A percentile compares a stretch with the other conserved stretches of the same genome.
phyloP scores from a whole-genome alignment of 495 filamentous ascomycete genomes.

The Aspergillus ellipticus region DNA sequence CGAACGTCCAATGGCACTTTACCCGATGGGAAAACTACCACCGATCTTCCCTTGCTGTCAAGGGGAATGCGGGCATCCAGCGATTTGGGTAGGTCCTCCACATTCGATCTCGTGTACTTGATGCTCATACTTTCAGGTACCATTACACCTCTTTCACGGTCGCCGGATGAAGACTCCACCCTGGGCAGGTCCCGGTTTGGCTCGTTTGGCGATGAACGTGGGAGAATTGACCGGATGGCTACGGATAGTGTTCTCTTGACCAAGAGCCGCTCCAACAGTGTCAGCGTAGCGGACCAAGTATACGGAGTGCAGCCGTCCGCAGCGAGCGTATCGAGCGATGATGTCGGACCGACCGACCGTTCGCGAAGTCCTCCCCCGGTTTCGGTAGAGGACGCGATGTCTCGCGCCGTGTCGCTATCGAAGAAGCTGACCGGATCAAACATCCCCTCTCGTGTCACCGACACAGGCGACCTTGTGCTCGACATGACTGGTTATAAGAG shows the following conservation, averaged over 20 bases:
- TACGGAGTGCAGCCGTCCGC: constrained; percentile 6
- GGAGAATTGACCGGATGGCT: constrained; percentile 47
- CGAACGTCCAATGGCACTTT: constrained; percentile 12
- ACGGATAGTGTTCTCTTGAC: constrained; percentile 47
- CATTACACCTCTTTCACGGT: constrained; percentile 60
- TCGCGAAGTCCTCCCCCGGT: constrained; percentile 75
- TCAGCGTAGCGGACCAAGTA: constrained; percentile 8
- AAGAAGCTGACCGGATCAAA: constrained; percentile 85
- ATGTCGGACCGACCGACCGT: constrained; percentile 35
- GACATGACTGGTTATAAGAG: constrained; percentile 97
- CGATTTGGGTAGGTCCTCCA: constrained; percentile 42
- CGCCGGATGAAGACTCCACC: constrained; percentile 54
- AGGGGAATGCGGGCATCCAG: constrained; percentile 44
- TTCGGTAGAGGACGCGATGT: constrained; percentile 70
- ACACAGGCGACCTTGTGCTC: constrained; percentile 93
- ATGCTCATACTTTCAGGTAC: constrained; percentile 37
- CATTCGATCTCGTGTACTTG: neutral
- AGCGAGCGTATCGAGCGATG: constrained; percentile 14
- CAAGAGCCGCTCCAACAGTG: constrained; percentile 4
- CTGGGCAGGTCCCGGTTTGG: constrained; percentile 26
- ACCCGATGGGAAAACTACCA: constrained; percentile 13
- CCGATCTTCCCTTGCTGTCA: constrained; percentile 38
- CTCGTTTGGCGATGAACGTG: constrained; percentile 29
- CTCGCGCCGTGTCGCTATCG: constrained; percentile 79
- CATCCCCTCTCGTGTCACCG: constrained; percentile 86